phyloP scores from a whole-genome alignment of 768 basidiomycete genomes.

The Hygrophorus pudorinus region DNA sequence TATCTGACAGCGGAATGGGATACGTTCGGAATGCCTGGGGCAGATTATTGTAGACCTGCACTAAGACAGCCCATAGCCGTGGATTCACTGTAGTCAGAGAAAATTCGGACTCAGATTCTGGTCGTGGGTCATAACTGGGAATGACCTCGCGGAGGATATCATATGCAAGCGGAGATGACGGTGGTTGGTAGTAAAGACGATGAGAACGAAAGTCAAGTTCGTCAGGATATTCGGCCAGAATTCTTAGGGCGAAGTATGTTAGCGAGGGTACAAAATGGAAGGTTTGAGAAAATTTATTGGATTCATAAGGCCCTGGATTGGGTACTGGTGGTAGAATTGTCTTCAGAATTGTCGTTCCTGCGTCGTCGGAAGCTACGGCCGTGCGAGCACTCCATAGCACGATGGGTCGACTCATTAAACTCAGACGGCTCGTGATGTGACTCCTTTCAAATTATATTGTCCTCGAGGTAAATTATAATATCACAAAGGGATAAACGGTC shows the following conservation, averaged over 20 bases:
- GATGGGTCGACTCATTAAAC: conserved; percentile 3
- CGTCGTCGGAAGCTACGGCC: conserved; percentile 13
- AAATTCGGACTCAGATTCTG: conserved; percentile 9
- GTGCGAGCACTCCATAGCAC: conserved; percentile 6
- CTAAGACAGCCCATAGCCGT: conserved; percentile 49
- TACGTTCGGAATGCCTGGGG: conserved; percentile 33
- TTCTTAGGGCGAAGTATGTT: conserved; percentile 37
- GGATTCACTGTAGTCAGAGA: conserved; percentile 34
- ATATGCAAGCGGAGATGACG: conserved; percentile 12
- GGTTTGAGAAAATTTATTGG: background rate
- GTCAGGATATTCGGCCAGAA: conserved; percentile 34
- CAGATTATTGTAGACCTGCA: conserved; percentile 48
- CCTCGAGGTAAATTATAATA: too few species aligned
- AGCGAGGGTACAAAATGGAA: conserved; percentile 38
- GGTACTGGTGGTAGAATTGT: conserved; percentile 12
- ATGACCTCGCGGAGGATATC: conserved; percentile 33
- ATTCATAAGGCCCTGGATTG: conserved; percentile 16
- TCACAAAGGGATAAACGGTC: too few species aligned
- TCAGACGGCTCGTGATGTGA: background rate
- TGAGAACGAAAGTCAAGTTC: conserved; percentile 25
- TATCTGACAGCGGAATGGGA: conserved; percentile 43
- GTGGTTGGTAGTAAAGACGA: conserved; percentile 27
- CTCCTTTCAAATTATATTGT: too few species aligned
- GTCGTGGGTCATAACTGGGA: conserved; percentile 15
- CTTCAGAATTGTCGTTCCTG: conserved; percentile 12